Evolutionary conservation across 805 yeast genomes (phyloP), one percentile per base, ranked within the genome.

Genomic region (Saturnispora serradocipensis): DNA sequence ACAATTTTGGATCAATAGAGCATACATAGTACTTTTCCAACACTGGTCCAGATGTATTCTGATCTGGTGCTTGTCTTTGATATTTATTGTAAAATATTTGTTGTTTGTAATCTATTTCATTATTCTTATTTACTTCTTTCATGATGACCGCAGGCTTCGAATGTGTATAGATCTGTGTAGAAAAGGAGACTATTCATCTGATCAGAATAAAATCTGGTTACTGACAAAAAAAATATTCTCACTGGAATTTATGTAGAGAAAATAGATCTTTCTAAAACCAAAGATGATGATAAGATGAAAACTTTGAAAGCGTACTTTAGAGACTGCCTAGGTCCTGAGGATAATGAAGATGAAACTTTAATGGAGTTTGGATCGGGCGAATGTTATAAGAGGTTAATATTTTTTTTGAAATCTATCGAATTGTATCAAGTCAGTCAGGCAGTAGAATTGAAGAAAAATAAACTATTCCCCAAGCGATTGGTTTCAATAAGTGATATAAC

Each of bases 11-110:
- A 10, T 56, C 50, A 15, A 78, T 69, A 24, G 62, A 59, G 44
- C 76, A 72, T 22, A 68, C 58, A 81, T 82, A 78, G 15, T 69
- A 77, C 4, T 58, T 55, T 8, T 60, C 54, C 2, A 75, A 59
- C 2, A 61, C 46, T 3, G 76, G 67, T 2, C 55, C 52, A 5
- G 61, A 55, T 8, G 58, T 52, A 3, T 50, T 52, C 20, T 65
- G 63, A 2, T 58, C 50, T 2, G 67, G 61, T 43, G 71, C 63
- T 5, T 78, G 61, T 53, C 76, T 76, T 54, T 72, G 68, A 46
- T 76, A 63, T 15, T 58, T 57, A 0, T 68, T 69, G 50, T 72
- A 66, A 9, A 77, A 60, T 0, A 71, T 62, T 3, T 74, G 72
- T 8, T 58, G 64, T 22, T 69, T 69, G 43, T 76, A 69, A 58